Evolutionary conservation across 1,139 yeast genomes (phyloP), one percentile per base, ranked within the genome.

Genomic region (Kluyveromyces sp.): DNA sequence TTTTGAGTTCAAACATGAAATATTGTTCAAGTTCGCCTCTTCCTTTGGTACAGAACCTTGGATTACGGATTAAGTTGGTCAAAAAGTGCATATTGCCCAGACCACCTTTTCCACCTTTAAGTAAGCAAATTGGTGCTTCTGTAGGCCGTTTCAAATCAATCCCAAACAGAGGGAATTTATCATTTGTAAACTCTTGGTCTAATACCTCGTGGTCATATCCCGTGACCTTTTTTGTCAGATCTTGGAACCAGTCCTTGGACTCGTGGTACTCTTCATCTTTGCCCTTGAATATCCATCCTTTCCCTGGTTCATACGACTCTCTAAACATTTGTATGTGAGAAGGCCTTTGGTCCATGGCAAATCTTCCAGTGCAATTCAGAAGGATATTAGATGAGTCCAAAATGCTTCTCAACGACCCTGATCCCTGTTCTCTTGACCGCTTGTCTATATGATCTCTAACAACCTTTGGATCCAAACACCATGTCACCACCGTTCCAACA

Each of bases 21-120:
- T 73, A 70, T 18, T 77, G 75, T 30, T 78, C 80, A 2, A 87
- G 54, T 0, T 88, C 88, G 7, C 67, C 67, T 46, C 97, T 73
- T 2, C 97, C 98, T 33, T 61, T 58, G 56, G 88, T 89, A 32
- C 94, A 78, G 61, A 92, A 92, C 41, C 94, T 69, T 4, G 98
- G 98, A 57, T 88, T 89, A 46, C 96, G 75, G 43, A 92, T 80
- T 44, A 80, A 78, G 42, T 82, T 74, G 1, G 96, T 87, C 42
- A 85, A 69, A 58, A 92, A 92, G 61, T 89, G 96, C 92, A 88
- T 87, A 62, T 92, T 92, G 1, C 98, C 98, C 70, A 89, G 73
- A 0, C 98, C 98, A 22, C 97, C 97, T 53, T 72, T 70, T 4
- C 98, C 98, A 36, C 98, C 98, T 53, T 75, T 74, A 38, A 89